Evolutionary conservation across 2,329 filamentous ascomycete species (phyloP).

Genomic region (Saccharata proteae): DNA sequence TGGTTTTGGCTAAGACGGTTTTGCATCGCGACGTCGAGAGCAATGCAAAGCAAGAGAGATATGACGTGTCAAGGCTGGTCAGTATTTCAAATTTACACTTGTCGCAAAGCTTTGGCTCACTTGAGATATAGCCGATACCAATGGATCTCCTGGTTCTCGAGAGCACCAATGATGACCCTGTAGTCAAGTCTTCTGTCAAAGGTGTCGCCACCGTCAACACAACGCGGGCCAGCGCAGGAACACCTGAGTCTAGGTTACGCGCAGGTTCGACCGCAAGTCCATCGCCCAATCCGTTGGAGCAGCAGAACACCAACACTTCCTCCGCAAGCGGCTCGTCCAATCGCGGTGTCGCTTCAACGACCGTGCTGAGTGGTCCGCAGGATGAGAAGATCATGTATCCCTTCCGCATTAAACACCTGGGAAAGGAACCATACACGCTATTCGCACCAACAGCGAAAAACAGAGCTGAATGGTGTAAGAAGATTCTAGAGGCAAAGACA

Average conservation of each 20-base stretch:
- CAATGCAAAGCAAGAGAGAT: slow-evolving; percentile 65
- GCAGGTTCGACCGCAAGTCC: slow-evolving; percentile 31
- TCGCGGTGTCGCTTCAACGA: slow-evolving; percentile 34
- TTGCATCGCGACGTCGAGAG: slow-evolving; percentile 55
- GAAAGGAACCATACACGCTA: slow-evolving; percentile 82
- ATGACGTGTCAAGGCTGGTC: slow-evolving; percentile 85
- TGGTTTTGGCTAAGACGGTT: slow-evolving; percentile 77
- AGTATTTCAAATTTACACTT: slow-evolving; percentile 18
- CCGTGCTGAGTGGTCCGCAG: slow-evolving; percentile 42
- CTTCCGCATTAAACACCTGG: slow-evolving; percentile 90
- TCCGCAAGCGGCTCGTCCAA: slow-evolving; percentile 38
- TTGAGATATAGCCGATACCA: slow-evolving; percentile 56
- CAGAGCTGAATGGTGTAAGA: slow-evolving; percentile 80
- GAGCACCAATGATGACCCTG: slow-evolving; percentile 81
- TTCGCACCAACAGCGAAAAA: slow-evolving; percentile 68
- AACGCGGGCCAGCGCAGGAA: slow-evolving; percentile 13
- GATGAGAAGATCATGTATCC: slow-evolving; percentile 78
- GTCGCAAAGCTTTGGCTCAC: slow-evolving; percentile 2
- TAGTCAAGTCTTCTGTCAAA: slow-evolving; percentile 66
- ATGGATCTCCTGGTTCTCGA: slow-evolving; percentile 94
- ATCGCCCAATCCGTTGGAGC: slow-evolving; percentile 44
- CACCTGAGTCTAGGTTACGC: slow-evolving; percentile 39
- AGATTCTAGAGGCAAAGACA: slow-evolving; percentile 91
- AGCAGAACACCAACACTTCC: slow-evolving; percentile 57
- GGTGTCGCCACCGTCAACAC: slow-evolving; percentile 51